Evolutionary conservation across 2,329 filamentous ascomycete genomes (phyloP).

Genomic region (Setomelanomma holmii): DNA sequence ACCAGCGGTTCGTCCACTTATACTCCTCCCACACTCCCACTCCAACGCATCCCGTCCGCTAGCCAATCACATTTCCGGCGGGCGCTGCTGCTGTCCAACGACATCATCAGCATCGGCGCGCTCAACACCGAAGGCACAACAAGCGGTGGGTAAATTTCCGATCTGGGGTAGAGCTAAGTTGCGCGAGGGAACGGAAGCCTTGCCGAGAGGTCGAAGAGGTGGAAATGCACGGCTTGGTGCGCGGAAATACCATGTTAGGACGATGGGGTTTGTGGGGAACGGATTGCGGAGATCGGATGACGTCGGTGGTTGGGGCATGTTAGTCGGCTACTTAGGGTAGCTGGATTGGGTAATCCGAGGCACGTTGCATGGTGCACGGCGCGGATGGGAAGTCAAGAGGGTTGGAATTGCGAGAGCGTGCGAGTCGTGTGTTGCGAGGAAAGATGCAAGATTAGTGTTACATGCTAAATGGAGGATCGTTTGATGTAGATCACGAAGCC

Average conservation of each 20-base stretch:
- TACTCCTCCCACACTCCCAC: neutral
- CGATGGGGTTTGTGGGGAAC: neutral
- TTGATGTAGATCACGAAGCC: no score
- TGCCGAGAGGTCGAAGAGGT: neutral
- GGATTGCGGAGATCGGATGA: neutral
- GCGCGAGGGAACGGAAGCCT: neutral
- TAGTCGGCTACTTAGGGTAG: neutral
- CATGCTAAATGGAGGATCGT: no score
- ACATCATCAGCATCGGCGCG: neutral
- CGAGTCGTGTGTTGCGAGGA: no score
- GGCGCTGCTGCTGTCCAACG: neutral
- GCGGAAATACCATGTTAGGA: neutral
- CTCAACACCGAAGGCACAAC: neutral
- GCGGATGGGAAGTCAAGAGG: no score
- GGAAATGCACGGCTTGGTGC: neutral
- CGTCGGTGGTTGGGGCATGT: constrained; percentile 1
- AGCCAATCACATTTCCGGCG: neutral
- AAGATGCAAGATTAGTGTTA: no score
- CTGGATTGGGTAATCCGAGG: neutral
- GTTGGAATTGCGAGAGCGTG: no score
- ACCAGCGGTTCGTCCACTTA: neutral
- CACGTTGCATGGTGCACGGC: neutral
- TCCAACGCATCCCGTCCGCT: no score
- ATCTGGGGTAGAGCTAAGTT: neutral
- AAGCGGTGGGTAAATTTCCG: neutral